A percentile compares a stretch with the other conserved stretches of the same genome.
Conservation (phyloP, 208 protist genomes). For the Trypanosoma scelopori region DNA sequence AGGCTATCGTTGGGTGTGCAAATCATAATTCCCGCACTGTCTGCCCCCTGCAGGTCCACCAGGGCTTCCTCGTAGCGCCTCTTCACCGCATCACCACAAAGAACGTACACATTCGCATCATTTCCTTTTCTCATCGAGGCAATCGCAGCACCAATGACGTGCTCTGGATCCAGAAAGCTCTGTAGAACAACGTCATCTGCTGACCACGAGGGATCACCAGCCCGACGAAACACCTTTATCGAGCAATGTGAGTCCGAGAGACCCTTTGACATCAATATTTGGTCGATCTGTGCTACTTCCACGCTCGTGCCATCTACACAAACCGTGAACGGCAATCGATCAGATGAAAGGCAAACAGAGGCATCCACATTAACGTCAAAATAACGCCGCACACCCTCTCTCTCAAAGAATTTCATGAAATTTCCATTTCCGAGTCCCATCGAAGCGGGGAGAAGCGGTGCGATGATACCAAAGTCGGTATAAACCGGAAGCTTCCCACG, state of each 20-base stretch:
- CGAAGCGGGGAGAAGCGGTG: constrained; percentile 37
- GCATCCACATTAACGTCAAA: constrained; percentile 50
- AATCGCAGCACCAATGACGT: constrained; percentile 29
- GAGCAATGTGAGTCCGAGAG: constrained; percentile 12
- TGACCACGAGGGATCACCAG: constrained; percentile 13
- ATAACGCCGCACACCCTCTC: constrained; percentile 16
- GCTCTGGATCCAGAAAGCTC: constrained; percentile 29
- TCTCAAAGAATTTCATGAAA: constrained; percentile 25
- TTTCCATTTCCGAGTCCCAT: constrained; percentile 25
- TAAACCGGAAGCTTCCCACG: constrained; percentile 61
- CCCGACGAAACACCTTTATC: constrained; percentile 26
- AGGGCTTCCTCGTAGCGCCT: constrained; percentile 18
- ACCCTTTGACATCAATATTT: constrained; percentile 26
- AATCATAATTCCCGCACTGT: constrained; percentile 4
- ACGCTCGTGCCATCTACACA: constrained; percentile 50
- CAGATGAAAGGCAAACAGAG: constrained; percentile 32
- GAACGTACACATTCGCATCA: constrained; percentile 18
- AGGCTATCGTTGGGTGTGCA: constrained; percentile 7
- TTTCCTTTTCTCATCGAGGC: constrained; percentile 8
- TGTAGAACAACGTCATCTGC: constrained; percentile 26
- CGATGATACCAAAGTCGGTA: constrained; percentile 43
- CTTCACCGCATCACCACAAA: constrained; percentile 23
- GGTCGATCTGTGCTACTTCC: constrained; percentile 14
- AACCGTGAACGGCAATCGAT: constrained; percentile 12
- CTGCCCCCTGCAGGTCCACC: constrained; percentile 10